phyloP scores from a whole-genome alignment of 2,329 filamentous ascomycete genomes.

The Tolypocladium cylindrosporum region DNA sequence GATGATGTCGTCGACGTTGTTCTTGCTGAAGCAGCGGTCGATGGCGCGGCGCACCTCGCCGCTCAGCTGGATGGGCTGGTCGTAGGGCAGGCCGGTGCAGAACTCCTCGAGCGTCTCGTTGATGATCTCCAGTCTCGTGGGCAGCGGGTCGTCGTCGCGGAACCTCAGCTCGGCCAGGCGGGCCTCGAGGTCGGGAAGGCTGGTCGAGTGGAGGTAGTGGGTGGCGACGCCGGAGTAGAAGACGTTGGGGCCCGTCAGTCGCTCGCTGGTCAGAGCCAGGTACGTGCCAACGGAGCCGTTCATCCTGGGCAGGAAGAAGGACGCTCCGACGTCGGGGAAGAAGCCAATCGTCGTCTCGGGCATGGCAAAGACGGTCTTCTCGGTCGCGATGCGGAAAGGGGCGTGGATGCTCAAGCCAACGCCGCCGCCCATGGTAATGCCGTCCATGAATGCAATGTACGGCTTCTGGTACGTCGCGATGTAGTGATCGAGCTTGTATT shows the following conservation, averaged over 20 bases:
- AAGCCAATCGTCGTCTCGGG: conserved; percentile 97
- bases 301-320: conserved; percentile 89
- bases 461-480: conserved; percentile 92
- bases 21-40: conserved; percentile 68
- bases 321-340: conserved; percentile 95
- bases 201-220: conserved; percentile 90
- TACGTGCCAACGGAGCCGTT: conserved; percentile 83
- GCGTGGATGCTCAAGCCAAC: conserved; percentile 92
- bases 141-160: conserved; percentile 58
- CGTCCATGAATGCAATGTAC: conserved; percentile 92
- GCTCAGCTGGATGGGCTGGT: conserved; percentile 55
- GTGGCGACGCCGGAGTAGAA: conserved; percentile 91
- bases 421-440: conserved; percentile 96
- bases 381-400: conserved; percentile 91
- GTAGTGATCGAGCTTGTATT: conserved; percentile 93
- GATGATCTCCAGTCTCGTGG: conserved; percentile 60
- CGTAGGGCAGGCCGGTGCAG: conserved; percentile 70
- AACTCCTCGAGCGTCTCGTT: conserved; percentile 89
- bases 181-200: conserved; percentile 68
- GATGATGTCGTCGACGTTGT: conserved; percentile 61
- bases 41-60: conserved; percentile 70
- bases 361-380: conserved; percentile 95
- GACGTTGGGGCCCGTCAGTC: conserved; percentile 70
- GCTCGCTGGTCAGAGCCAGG: conserved; percentile 82
- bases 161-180: conserved; percentile 86